Base-by-base conservation (phyloP, 2,329 filamentous ascomycete species). In the Corinectria fuckeliana region DNA sequence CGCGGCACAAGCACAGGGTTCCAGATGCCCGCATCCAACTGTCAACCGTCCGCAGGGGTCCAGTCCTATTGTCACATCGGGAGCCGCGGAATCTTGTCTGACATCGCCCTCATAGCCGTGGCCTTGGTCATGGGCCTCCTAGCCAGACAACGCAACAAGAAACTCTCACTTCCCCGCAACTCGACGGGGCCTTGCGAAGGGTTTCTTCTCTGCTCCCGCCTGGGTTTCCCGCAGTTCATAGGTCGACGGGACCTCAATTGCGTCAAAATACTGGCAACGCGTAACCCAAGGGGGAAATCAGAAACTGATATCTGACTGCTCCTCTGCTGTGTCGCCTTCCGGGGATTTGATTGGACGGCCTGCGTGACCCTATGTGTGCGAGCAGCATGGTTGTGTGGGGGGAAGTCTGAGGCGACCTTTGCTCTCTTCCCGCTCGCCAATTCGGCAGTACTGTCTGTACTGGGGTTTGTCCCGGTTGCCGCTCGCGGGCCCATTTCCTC, bases 261-360 rank as follows among this genome's bases (percentile, higher is more conserved):
- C 51, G 57, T 62, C 56, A 44, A 68, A 52, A 55, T 21, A 45
- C 45, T 59, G 54, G 52, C 41, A 62, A 47, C 45, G 36, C 41
- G 54, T 60, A 56, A 54, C 53, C 50, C 45, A 51, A 60, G 57
- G 56, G 55, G 65, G 52, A 36, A 36, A n/a, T n/a, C 51, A 56
- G 50, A 69, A 70, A 66, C 60, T 70, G 68, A 70, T 63, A 69
- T 66, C 50, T 70, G 67, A 69, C 63, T 52, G 49, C 28, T 57
- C 50, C 34, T 60, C 48, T 26, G 57, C 53, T 56, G 48, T 32
- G 56, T 44, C 26, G 50, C 57, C 51, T 36, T 21, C 36, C n/a
- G 20, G 25, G 9, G 26, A 20, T 21, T 21, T 61, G 59, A 68
- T 62, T 70, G 61, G 65, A 55, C 52, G 53, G 47, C 50, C 28